Evolutionary conservation across 2,329 filamentous ascomycete genomes (phyloP), one percentile per base, ranked within the genome.

Genomic region (Penicillium sp.): DNA sequence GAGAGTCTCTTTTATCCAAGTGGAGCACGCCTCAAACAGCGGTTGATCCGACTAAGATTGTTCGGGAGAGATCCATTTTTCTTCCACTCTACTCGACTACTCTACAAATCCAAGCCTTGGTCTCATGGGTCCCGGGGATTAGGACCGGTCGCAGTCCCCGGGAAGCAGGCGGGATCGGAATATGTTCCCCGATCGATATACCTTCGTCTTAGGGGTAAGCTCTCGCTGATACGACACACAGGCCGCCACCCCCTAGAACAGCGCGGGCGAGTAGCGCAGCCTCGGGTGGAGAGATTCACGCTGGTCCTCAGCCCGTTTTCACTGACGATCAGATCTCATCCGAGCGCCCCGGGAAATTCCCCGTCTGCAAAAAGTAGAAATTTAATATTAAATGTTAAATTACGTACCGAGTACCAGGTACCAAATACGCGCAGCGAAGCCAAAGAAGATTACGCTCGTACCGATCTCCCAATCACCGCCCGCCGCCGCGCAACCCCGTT

Each of bases 201-300:
- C 20, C 10, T 10, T 28, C n/a, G 10, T 4, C 11, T 30, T 30
- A 14, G 28, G 35, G 35, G 18, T 18, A 38, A 38, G 20, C 16
- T 38, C 35, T 10, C 16, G 13, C 8, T 5, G 14, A 33, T 38
- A 38, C 35, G 16, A 36, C 35, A 38, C 16, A 38, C 27, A 60
- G 56, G 55, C 62, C 63, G 66, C 65, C 66, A 68, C 66, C 66
- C 66, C 65, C 65, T 67, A 63, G 63, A 65, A 64, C 58, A 60
- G 58, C 55, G 55, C 58, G 55, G 53, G 54, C 53, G 58, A 16
- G 56, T 60, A 66, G 57, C 56, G 62, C 52, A 51, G 56, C 53
- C 58, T 48, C 27, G 36, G 30, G 48, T 46, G 49, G 44, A 30
- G 49, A 47, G 51, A 46, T 42, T 40, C 38, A 24, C 11, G 38